phyloP scores from a whole-genome alignment of 2,329 filamentous ascomycete genomes.

The Aspergillus sp. region DNA sequence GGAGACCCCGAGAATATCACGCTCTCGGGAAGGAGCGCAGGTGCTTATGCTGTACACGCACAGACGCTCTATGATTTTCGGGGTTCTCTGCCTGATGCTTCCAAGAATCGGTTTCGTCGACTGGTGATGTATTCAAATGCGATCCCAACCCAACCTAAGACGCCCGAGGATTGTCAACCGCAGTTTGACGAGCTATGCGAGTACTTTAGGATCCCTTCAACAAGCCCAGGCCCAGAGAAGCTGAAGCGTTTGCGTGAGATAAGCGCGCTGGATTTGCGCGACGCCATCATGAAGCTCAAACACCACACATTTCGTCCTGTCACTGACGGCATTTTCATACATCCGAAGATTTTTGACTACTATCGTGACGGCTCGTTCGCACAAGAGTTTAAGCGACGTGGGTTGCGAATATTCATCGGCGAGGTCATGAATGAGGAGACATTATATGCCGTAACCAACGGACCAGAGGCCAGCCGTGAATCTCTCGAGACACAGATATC shows the following conservation, averaged over 20 bases:
- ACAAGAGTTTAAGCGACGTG: slow-evolving; percentile 40
- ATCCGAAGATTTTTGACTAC: slow-evolving; percentile 45
- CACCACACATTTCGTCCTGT: slow-evolving; percentile 54
- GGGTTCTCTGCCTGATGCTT: slow-evolving; percentile 3
- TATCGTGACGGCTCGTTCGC: slow-evolving; percentile 44
- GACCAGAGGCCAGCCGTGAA: slow-evolving; percentile 36
- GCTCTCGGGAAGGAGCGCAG: slow-evolving; percentile 50
- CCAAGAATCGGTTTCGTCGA: slow-evolving; percentile 43
- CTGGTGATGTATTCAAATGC: slow-evolving; percentile 53
- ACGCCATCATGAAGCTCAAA: slow-evolving; percentile 44
- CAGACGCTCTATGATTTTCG: slow-evolving; percentile 48
- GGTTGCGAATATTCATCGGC: slow-evolving; percentile 47
- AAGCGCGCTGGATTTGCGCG: slow-evolving; percentile 37
- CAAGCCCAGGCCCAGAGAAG: slow-evolving; percentile 33
- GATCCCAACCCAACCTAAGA: slow-evolving; percentile 51
- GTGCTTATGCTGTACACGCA: slow-evolving; percentile 45
- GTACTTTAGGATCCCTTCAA: slow-evolving; percentile 36
- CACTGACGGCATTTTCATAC: slow-evolving; percentile 50
- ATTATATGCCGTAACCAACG: slow-evolving; percentile 49
- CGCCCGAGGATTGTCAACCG: slow-evolving; percentile 38
- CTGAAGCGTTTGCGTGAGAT: slow-evolving; percentile 40
- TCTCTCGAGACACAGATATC: slow-evolving; percentile 44
- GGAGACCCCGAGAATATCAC: slow-evolving; percentile 54
- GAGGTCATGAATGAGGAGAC: slow-evolving; percentile 53
- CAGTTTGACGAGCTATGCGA: slow-evolving; percentile 52